These are phyloP conservation scores for Chloromonas sp. DNA, from an alignment of 163 green algal species.

Conservation along the genomic window DNA sequence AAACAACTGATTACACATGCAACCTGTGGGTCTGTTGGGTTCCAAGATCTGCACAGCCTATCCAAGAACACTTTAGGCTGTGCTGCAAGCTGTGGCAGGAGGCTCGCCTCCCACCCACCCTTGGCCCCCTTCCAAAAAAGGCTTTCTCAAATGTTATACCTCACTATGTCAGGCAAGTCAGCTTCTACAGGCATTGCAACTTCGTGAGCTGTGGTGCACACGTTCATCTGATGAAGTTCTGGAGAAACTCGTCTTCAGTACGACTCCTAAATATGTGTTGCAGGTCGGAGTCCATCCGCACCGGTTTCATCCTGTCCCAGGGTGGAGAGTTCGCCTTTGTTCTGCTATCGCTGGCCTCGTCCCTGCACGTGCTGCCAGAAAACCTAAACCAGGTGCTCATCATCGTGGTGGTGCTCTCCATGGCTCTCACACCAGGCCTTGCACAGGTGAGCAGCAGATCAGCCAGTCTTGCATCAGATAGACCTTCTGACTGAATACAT, in stretches of 20 bases:
- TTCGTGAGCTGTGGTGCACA: no score
- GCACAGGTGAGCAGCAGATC: constrained; percentile 54
- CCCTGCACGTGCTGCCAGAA: constrained; percentile 81
- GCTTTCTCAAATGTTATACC: no score
- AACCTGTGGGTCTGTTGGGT: no score
- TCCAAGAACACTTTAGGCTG: not conserved
- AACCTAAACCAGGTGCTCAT: constrained; percentile 82
- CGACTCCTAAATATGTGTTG: not conserved
- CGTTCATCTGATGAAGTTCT: no score
- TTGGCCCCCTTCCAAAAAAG: no score
- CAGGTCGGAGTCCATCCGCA: constrained; percentile 73
- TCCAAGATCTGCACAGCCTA: not conserved
- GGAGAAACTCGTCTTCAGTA: no score
- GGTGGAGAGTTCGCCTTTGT: constrained; percentile 98
- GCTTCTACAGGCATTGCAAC: no score
- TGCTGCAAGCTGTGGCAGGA: not conserved
- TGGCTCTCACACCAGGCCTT: constrained; percentile 87
- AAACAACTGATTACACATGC: no score
- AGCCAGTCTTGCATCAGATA: constrained; percentile 18
- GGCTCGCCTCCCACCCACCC: no score
- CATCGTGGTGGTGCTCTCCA: constrained; percentile 84
- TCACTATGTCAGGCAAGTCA: no score
- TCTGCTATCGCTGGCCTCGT: constrained; percentile 82
- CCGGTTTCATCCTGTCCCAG: constrained; percentile 81
- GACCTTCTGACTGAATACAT: not conserved